Conservation (phyloP, 23 red algal genomes). For the Pyropia haitanensis region DNA sequence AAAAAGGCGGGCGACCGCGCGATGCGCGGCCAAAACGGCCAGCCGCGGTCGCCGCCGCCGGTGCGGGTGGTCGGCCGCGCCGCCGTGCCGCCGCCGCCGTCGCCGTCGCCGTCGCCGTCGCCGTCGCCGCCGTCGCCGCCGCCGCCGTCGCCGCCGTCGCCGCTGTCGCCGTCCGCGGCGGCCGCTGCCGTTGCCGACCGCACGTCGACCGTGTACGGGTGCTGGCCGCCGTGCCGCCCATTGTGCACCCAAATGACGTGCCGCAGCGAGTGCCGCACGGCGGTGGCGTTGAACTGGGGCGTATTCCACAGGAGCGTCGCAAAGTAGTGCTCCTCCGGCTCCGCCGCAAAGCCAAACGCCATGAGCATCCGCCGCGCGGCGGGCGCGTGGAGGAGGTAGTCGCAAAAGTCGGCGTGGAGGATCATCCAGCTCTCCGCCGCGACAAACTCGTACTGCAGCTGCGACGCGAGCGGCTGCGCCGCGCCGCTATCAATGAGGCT, state of each 20-base stretch:
- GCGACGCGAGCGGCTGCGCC: conserved; percentile 36
- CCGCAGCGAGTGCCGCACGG: conserved; percentile 52
- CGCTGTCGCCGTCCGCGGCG: too few relatives aligned
- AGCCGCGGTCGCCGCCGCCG: too few relatives aligned
- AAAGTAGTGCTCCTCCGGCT: conserved; percentile 79
- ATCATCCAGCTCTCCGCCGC: conserved; percentile 74
- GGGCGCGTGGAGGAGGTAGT: conserved; percentile 21
- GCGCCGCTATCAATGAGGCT: conserved; percentile 25
- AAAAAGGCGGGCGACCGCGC: conserved; percentile 1
- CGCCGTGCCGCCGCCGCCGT: neutral
- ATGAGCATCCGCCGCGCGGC: conserved; percentile 51
- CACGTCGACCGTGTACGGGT: conserved; percentile 65
- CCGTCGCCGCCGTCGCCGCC: too few relatives aligned
- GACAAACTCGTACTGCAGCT: conserved; percentile 44
- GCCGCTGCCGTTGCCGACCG: too few relatives aligned
- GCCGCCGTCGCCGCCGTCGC: too few relatives aligned
- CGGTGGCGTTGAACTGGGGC: conserved; percentile 29
- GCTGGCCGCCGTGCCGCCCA: conserved; percentile 63
- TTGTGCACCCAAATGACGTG: conserved; percentile 62
- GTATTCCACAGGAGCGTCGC: conserved; percentile 45
- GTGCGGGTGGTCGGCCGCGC: neutral
- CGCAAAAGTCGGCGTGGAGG: conserved; percentile 34
- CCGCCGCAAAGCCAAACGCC: conserved; percentile 40
- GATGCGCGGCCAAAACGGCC: neutral
- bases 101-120: too few relatives aligned